Evolutionary conservation across 805 yeast genomes (phyloP), one percentile per base, ranked within the genome.

Genomic region (Ogataea pilisensis): DNA sequence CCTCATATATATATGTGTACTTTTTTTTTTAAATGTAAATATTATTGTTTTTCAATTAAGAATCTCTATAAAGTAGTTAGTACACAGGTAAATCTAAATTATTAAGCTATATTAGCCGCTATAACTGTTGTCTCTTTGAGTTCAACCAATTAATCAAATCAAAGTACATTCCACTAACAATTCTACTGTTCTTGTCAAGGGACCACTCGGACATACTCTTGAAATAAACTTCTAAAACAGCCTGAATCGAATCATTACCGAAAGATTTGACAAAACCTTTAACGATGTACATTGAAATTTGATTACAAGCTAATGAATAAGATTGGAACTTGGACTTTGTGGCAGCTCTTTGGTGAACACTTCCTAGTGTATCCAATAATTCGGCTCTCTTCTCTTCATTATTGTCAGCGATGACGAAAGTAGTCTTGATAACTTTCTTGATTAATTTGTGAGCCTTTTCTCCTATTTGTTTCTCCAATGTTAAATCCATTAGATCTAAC

Each of bases 141-240:
- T 70, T 72, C 33, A 84, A 57, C 90, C 93, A 90, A 63, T 88
- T 88, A 55, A 85, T 73, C 46, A 87, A 77, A 52, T 89, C 96
- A 49, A 79, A 73, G 57, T 85, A 88, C 54, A 85, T 57, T 11
- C 75, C 66, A 8, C 82, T 68, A 17, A 73, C 72, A 18, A 76
- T 60, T 49, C 73, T 76, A 49, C 75, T 68, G 35, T 65, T 61
- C 14, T 66, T 55, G 45, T 69, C 61, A 17, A 50, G 51, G 33
- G 80, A 72, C 96, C 96, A 89, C 16, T 54, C 51, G 48, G 77
- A 74, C 60, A 87, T 51, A 9, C 83, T 64, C 0, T 57, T 60
- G 5, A 75, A 52, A 61, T 89, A 89, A 11, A 80, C 47, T 36
- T 75, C 79, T 32, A 79, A 65, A 20, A 87, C 66, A 19, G 56